A percentile compares a stretch with the other conserved stretches of the same genome.
Conservation (phyloP, 371 early-diverging fungal genomes). For the Rhizopus microsporus region DNA sequence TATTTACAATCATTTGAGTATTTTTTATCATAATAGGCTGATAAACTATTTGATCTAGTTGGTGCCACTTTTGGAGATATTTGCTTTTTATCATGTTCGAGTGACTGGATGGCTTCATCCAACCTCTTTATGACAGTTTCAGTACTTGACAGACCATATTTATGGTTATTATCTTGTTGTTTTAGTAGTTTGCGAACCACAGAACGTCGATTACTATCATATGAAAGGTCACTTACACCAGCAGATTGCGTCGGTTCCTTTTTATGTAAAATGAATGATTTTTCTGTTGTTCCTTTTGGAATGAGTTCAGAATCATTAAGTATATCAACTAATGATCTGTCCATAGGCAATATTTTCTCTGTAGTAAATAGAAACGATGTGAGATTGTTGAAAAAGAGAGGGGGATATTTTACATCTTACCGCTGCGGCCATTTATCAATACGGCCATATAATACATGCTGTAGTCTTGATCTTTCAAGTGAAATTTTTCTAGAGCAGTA, state of each 20-base stretch:
- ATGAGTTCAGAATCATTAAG: slow-evolving; percentile 19
- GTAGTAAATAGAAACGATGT: not conserved
- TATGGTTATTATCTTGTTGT: not conserved
- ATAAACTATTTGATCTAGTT: slow-evolving; percentile 19
- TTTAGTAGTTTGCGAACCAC: slow-evolving; percentile 3
- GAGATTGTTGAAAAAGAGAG: not conserved
- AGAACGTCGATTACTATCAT: slow-evolving; percentile 4
- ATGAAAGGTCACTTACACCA: not conserved
- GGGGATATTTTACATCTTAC: slow-evolving; percentile 1
- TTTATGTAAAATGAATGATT: slow-evolving; percentile 37
- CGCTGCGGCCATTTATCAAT: slow-evolving; percentile 16
- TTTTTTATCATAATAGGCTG: slow-evolving; percentile 1
- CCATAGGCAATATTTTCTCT: slow-evolving; percentile 19
- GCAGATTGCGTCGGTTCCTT: not conserved
- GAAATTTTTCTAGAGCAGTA: slow-evolving; percentile 51
- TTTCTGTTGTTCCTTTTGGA: slow-evolving; percentile 34
- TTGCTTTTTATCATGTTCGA: slow-evolving; percentile 29
- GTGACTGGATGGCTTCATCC: slow-evolving; percentile 28
- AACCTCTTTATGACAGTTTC: slow-evolving; percentile 27
- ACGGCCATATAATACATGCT: slow-evolving; percentile 16
- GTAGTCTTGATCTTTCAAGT: slow-evolving; percentile 27
- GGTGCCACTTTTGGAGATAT: slow-evolving; percentile 5
- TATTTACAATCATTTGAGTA: not conserved
- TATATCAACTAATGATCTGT: slow-evolving; percentile 17
- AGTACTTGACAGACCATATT: slow-evolving; percentile 11